A percentile compares a stretch with the other conserved stretches of the same genome.
These are phyloP conservation scores for Globisporangium splendens DNA, from an alignment of 352 stramenopile genomes.

Conservation along the genomic window DNA sequence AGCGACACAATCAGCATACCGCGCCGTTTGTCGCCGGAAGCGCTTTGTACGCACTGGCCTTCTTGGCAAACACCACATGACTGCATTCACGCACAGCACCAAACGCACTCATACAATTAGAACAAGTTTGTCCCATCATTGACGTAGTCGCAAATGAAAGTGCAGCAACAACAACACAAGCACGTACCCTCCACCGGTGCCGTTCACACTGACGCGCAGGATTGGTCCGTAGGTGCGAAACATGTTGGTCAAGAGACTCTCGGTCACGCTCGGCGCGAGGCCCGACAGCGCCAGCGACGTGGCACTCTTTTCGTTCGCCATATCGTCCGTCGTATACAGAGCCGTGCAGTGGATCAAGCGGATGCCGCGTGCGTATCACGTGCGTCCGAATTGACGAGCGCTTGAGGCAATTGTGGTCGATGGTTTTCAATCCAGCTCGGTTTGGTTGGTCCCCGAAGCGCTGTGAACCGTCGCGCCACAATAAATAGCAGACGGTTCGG, in stretches of 20 bases:
- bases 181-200: conserved; percentile 55
- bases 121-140: neutral
- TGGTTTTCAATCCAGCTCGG: no score
- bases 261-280: conserved; percentile 30
- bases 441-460: conserved; percentile 5
- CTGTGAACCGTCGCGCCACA: no score
- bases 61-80: conserved; percentile 34
- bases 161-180: neutral
- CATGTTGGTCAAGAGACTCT: conserved; percentile 49
- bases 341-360: neutral
- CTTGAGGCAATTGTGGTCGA: no score
- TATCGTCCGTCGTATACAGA: neutral
- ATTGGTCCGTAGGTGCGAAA: conserved; percentile 57
- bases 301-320: conserved; percentile 9
- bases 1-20: conserved; percentile 11
- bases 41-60: conserved; percentile 32
- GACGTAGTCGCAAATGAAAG: neutral
- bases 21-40: conserved; percentile 39
- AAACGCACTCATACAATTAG: neutral
- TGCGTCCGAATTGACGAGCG: no score
- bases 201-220: conserved; percentile 43
- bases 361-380: neutral
- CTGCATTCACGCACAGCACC: conserved; percentile 14
- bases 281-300: conserved; percentile 45
- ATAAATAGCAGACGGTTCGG: no score